Percentiles rank a stretch among this genome's conserved stretches.
phyloP scores from a whole-genome alignment of 768 basidiomycete species.

The Amanita polypyramis region DNA sequence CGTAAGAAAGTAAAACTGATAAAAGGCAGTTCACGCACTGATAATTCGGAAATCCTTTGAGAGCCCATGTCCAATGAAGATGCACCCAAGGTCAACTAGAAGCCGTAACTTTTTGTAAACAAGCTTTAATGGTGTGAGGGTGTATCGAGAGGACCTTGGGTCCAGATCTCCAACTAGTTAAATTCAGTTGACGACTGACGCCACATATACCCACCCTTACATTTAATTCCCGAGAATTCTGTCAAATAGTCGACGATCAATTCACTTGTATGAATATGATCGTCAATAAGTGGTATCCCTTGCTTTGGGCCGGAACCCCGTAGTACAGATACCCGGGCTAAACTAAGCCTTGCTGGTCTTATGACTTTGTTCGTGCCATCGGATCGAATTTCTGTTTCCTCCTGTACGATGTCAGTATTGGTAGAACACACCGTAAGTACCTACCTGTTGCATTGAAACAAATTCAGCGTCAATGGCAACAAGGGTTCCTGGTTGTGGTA shows the following conservation, averaged over 20 bases:
- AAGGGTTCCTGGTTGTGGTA: conserved; percentile 78
- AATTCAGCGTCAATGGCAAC: conserved; percentile 98
- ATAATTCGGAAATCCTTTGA: conserved; percentile 98
- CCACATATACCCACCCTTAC: conserved; percentile 31
- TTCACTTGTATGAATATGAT: conserved; percentile 96
- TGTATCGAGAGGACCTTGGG: conserved; percentile 70
- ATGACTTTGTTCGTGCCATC: conserved; percentile 92
- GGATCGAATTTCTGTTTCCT: conserved; percentile 91
- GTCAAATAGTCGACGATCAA: conserved; percentile 94
- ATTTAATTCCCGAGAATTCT: conserved; percentile 92
- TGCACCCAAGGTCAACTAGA: conserved; percentile 89
- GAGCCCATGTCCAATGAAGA: conserved; percentile 95
- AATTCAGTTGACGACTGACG: conserved; percentile 4
- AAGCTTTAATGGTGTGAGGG: conserved; percentile 91
- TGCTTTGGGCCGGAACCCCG: conserved; percentile 75
- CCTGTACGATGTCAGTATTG: conserved; percentile 31
- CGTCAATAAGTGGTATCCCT: conserved; percentile 92
- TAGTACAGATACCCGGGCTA: conserved; percentile 91
- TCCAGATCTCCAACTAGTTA: conserved; percentile 83
- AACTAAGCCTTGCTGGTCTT: conserved; percentile 81
- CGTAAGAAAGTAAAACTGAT: not conserved
- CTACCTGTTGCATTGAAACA: conserved; percentile 89
- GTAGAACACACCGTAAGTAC: conserved; percentile 1
- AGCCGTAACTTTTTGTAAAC: conserved; percentile 96
- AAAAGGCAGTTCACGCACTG: conserved; percentile 43